These are phyloP conservation scores for Pichiaceae sp. DNA, from an alignment of 1,139 yeast species.

Conservation along the genomic window DNA sequence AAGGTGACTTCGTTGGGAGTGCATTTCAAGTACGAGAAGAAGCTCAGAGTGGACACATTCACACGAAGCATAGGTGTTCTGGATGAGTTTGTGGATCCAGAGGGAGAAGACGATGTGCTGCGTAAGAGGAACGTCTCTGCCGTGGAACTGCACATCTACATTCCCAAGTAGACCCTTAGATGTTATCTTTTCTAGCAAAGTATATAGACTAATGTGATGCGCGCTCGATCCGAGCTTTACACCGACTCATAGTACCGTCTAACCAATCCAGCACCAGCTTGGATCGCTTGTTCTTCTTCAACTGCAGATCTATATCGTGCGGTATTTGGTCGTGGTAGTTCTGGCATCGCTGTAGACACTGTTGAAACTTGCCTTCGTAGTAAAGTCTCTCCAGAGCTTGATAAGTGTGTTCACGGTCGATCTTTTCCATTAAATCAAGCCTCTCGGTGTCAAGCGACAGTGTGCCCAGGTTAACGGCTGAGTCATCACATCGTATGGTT, in stretches of 20 bases:
- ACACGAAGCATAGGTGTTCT: slow-evolving; percentile 56
- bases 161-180: background rate
- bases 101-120: slow-evolving; percentile 30
- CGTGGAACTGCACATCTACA: slow-evolving; percentile 41
- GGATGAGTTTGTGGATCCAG: slow-evolving; percentile 41
- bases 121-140: slow-evolving; percentile 50
- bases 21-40: slow-evolving; percentile 38
- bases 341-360: slow-evolving; percentile 35
- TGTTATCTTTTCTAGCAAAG: background rate
- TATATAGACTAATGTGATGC: background rate
- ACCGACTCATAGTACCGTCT: slow-evolving; percentile 32
- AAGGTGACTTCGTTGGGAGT: slow-evolving; percentile 46
- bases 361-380: slow-evolving; percentile 34
- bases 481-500: slow-evolving; percentile 9
- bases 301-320: slow-evolving; percentile 11
- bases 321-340: slow-evolving; percentile 24
- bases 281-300: slow-evolving; percentile 25
- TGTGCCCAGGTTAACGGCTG: background rate
- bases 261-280: slow-evolving; percentile 42
- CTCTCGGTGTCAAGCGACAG: background rate
- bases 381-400: slow-evolving; percentile 43
- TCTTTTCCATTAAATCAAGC: slow-evolving; percentile 11
- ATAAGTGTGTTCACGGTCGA: slow-evolving; percentile 15
- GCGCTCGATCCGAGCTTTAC: slow-evolving; percentile 15
- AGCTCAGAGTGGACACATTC: slow-evolving; percentile 39